Evolutionary conservation across 768 basidiomycete genomes (phyloP), one percentile per base, ranked within the genome.

Genomic region (Dioszegia hungarica): DNA sequence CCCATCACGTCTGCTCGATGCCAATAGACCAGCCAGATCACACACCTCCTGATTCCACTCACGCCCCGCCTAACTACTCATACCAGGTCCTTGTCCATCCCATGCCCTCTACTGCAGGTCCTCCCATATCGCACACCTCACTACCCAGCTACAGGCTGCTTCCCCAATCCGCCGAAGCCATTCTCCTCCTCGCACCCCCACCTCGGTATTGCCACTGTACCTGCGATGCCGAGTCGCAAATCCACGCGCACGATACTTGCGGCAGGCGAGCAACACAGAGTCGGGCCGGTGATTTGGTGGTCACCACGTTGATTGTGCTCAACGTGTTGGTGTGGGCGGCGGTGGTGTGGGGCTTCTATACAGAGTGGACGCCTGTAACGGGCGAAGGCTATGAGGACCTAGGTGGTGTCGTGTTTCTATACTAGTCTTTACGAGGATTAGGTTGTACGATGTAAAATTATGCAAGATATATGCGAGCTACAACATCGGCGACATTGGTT

Each of bases 101-200:
- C 34, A 9, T 36, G 17, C 17, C 9, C n/a, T n/a, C n/a, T n/a
- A n/a, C n/a, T n/a, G n/a, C n/a, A n/a, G n/a, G n/a, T n/a, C n/a
- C n/a, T n/a, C n/a, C n/a, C n/a, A n/a, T n/a, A n/a, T n/a, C n/a
- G n/a, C 20, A 9, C 27, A 14, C 37, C 33, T 55, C 55, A 20
- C 62, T 56, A 10, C 62, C 62, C 4, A 34, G 31, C 17, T 69
- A 66, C 56, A 47, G 57, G n/a, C 54, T 57, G 9, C 19, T 65
- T 19, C 64, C 67, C 2, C 45, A 41, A 10, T 41, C 56, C 4
- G 22, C 36, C 9, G 67, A 69, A n/a, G 40, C 27, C 2, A 49
- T 60, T 2, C 46, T 69, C 2, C 60, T 69, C 14, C 55, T 69
- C 28, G 64, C 59, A 25, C 60, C 67, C 11, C 67, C 63, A 12